Evolutionary conservation across 768 basidiomycete genomes (phyloP), one percentile per base, ranked within the genome.

Genomic region (Rhizopogon salebrosus): DNA sequence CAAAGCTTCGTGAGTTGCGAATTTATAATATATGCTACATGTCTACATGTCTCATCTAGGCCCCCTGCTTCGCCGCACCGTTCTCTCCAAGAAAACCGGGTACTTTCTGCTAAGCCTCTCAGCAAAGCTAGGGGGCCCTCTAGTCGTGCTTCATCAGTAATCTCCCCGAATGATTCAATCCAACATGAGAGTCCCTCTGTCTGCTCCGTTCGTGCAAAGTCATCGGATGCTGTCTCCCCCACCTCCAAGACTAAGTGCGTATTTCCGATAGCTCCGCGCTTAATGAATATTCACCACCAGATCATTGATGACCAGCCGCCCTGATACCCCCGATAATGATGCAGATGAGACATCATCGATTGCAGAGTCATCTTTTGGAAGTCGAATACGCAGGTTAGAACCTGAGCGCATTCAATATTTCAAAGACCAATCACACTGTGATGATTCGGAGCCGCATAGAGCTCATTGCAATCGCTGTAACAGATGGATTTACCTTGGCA

Each of bases 331-430:
- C 2, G 64, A 62, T 6, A 66, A 62, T 26, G 75, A 75, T 40
- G 62, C 9, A 54, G 54, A 59, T 31, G 82, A 84, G 55, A 69
- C 66, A 36, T 72, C 70, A 6, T 84, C 83, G 4, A 67, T 83
- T 26, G 75, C 80, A 3, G 83, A 82, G 54, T 83, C 82, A 3
- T 69, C 71, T 4, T 68, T 71, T 52, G 72, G 73, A 53, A 64
- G n/a, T 27, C 62, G 68, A 41, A 74, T 78, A 36, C 79, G 82
- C 35, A 80, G 83, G 52, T 79, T 73, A 22, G 85, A 85, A 68
- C 66, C 70, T 7, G 84, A 87, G 57, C 80, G 87, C 26, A 75
- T 80, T 35, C 74, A 82, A 60, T 83, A 83, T 64, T 81, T 84
- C 64, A 76, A 78, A 55, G 80, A 83, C 54, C 80, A 88, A 57